Evolutionary conservation across 352 stramenopile genomes (phyloP).

Genomic region (Phytophthora cactorum): DNA sequence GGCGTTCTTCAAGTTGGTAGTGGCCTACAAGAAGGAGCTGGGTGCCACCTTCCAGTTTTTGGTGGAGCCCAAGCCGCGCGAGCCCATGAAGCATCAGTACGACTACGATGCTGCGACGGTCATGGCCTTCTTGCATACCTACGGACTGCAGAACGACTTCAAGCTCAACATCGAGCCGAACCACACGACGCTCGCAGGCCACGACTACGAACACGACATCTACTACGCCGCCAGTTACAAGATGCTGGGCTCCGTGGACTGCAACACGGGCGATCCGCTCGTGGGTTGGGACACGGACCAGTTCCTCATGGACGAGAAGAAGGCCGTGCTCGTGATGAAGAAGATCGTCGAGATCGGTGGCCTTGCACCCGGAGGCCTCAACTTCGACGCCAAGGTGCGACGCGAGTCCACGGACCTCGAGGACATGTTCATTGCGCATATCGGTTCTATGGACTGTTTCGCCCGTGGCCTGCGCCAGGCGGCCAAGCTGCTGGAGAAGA

Average conservation of each 20-base stretch:
- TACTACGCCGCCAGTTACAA: slow-evolving; percentile 62
- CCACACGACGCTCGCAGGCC: slow-evolving; percentile 86
- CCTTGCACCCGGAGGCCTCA: slow-evolving; percentile 73
- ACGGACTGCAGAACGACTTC: slow-evolving; percentile 83
- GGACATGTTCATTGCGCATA: slow-evolving; percentile 88
- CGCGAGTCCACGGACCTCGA: slow-evolving; percentile 79
- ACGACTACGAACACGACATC: slow-evolving; percentile 89
- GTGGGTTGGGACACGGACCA: slow-evolving; percentile 80
- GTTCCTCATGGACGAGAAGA: slow-evolving; percentile 83
- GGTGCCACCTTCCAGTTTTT: slow-evolving; percentile 80
- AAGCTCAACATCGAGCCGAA: slow-evolving; percentile 92
- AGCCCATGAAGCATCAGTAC: slow-evolving; percentile 92
- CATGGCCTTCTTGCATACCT: slow-evolving; percentile 83
- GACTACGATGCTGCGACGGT: slow-evolving; percentile 88
- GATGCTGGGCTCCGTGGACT: slow-evolving; percentile 88
- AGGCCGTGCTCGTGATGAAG: slow-evolving; percentile 79
- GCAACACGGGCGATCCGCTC: slow-evolving; percentile 74
- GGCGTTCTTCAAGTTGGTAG: slow-evolving; percentile 81
- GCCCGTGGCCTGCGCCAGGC: slow-evolving; percentile 73
- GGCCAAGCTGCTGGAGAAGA: slow-evolving; percentile 70
- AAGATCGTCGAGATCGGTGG: slow-evolving; percentile 79
- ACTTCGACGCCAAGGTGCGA: slow-evolving; percentile 89
- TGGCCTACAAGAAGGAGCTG: slow-evolving; percentile 81
- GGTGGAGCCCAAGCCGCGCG: slow-evolving; percentile 85
- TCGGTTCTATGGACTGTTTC: slow-evolving; percentile 89